phyloP scores from a whole-genome alignment of 257 asterid species.

The Scutellaria galericulata region DNA sequence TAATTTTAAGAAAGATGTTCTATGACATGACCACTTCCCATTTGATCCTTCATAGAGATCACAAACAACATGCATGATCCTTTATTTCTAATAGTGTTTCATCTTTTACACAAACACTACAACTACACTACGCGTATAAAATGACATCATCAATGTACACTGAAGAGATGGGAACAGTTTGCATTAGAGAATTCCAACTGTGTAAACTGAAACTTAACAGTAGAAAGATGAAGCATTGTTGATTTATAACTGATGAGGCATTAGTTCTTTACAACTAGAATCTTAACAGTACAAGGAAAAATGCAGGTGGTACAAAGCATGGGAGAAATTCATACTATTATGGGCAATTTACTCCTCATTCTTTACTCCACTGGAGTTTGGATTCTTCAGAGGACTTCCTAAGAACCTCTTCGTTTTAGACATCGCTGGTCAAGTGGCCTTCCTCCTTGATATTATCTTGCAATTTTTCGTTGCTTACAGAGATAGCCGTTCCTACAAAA shows the following conservation, averaged over 20 bases:
- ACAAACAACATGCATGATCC: too few relatives aligned
- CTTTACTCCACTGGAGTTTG: conserved; percentile 82
- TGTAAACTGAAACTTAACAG: too few relatives aligned
- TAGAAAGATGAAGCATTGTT: not conserved
- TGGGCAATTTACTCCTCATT: conserved; percentile 79
- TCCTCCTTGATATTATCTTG: conserved; percentile 63
- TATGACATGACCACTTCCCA: conserved; percentile 17
- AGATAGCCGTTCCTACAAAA: conserved; percentile 65
- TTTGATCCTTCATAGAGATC: not conserved
- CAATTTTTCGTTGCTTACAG: conserved; percentile 69
- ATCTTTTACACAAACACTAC: too few relatives aligned
- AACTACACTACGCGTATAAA: too few relatives aligned
- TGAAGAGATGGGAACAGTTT: too few relatives aligned
- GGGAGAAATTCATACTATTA: conserved; percentile 71
- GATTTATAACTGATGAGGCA: not conserved
- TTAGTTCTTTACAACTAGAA: not conserved
- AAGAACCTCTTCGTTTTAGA: conserved; percentile 61
- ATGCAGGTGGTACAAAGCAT: conserved; percentile 69
- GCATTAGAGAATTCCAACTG: too few relatives aligned
- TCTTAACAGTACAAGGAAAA: conserved; percentile 24
- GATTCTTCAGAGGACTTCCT: conserved; percentile 78
- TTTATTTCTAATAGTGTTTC: too few relatives aligned
- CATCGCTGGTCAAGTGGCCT: conserved; percentile 71
- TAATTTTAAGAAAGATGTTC: conserved; percentile 14
- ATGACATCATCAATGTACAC: too few relatives aligned